A percentile compares a stretch with the other conserved stretches of the same genome.
Evolutionary conservation across 2,329 filamentous ascomycete genomes (phyloP).

Genomic region (Scorias spongiosa): DNA sequence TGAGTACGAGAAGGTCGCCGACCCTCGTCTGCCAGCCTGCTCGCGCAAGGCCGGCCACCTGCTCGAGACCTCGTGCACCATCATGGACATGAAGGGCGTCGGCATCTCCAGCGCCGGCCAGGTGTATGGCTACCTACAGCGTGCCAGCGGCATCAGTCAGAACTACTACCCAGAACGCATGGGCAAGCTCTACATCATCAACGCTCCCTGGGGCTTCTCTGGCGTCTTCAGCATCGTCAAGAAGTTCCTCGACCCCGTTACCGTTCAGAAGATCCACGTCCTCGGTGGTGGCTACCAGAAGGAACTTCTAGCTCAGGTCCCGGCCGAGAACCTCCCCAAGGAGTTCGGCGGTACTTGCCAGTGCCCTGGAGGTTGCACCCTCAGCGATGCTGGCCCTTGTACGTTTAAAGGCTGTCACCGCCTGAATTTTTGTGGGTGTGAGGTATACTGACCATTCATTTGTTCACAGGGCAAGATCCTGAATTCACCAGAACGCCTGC

Average conservation of each 20-base stretch:
- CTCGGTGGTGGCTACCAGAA: slow-evolving; percentile 68
- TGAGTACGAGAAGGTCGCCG: slow-evolving; percentile 92
- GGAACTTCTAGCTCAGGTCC: slow-evolving; percentile 71
- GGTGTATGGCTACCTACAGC: slow-evolving; percentile 76
- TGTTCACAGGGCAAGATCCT: slow-evolving; percentile 41
- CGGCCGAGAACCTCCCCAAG: slow-evolving; percentile 77
- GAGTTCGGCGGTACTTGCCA: slow-evolving; percentile 71
- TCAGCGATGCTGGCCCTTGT: slow-evolving; percentile 85
- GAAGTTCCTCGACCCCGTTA: slow-evolving; percentile 91
- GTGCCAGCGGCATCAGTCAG: slow-evolving; percentile 79
- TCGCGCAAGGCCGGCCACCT: slow-evolving; percentile 80
- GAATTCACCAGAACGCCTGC: slow-evolving; percentile 47
- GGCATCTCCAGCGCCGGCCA: slow-evolving; percentile 65
- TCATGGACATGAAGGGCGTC: slow-evolving; percentile 96
- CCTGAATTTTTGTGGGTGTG: too few relatives aligned
- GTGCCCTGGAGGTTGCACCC: slow-evolving; percentile 66
- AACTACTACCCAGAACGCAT: slow-evolving; percentile 98
- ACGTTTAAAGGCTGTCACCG: slow-evolving; percentile 7
- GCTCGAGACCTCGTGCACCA: slow-evolving; percentile 93
- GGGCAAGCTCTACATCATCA: slow-evolving; percentile 94
- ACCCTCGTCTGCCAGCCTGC: slow-evolving; percentile 86
- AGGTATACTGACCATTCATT: neutral
- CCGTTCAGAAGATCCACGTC: slow-evolving; percentile 89
- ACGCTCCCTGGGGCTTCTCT: slow-evolving; percentile 91
- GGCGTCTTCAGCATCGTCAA: slow-evolving; percentile 75